Evolutionary conservation across 768 basidiomycete genomes (phyloP), one percentile per base, ranked within the genome.

Genomic region (Dendrothele bispora): DNA sequence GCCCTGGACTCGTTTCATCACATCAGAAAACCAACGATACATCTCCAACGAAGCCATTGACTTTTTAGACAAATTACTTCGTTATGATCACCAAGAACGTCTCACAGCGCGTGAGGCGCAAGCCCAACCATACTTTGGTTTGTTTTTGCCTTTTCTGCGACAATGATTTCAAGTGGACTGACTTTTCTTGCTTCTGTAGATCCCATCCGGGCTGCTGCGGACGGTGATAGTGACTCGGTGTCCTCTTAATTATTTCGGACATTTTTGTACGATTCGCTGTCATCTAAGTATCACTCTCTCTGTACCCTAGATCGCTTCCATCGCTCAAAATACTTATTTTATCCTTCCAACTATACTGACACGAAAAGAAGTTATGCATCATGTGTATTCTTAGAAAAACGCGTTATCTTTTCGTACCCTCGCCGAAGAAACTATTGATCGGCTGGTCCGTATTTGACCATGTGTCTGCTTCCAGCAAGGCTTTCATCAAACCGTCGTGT

Each of bases 21-120:
- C 93, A 8, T 89, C 89, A 12, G 92, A 95, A 65, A 97, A 97
- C 63, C 93, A 95, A 66, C 83, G 93, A 49, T 97, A 91, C 68
- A 93, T 98, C 59, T 91, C 92, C 20, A 98, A 93, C 63, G 95
- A 98, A 60, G 95, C 94, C 27, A 90, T 98, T 59, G 95, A 97
- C 72, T 86, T 98, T 61, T 70, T 98, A 51, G 95, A 98, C 71
- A 94, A 94, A 69, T 78, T 98, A 28, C 78, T 97, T 62, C 86
- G 92, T 44, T 98, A 98, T 66, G 95, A 98, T 63, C 95, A 98
- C 62, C 94, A 97, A 72, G 94, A 95, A 63, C 84, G 95, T 45
- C 75, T 98, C 49, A 98, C 95, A 6, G 95, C 95, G 43, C 83
- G 84, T 53, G 95, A 98, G 66, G 91, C 92, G 5, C 93, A 95